These are phyloP conservation scores for Geum urbanum DNA, from an alignment of 306 rosid genomes.

Conservation along the genomic window DNA sequence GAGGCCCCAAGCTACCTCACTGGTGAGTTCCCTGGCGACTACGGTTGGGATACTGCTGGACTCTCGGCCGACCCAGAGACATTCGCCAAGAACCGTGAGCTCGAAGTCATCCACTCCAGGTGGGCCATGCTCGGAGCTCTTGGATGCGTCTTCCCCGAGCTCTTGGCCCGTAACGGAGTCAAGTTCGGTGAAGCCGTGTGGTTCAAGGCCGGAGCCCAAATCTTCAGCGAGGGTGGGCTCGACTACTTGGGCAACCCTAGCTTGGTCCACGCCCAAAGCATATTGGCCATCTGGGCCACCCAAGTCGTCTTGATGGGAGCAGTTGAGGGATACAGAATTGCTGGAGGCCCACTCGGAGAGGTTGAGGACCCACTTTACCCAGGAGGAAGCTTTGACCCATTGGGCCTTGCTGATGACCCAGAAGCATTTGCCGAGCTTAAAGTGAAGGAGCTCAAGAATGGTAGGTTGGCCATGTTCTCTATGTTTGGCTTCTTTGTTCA, in stretches of 20 bases:
- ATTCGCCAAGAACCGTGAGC: slow-evolving; percentile 51
- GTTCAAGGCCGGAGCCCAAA: slow-evolving; percentile 65
- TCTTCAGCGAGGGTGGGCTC: slow-evolving; percentile 62
- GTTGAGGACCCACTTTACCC: slow-evolving; percentile 56
- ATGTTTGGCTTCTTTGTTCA: slow-evolving; percentile 65
- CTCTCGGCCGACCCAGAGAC: slow-evolving; percentile 69
- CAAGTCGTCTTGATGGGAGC: slow-evolving; percentile 66
- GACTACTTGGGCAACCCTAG: slow-evolving; percentile 71
- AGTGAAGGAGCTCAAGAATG: slow-evolving; percentile 61
- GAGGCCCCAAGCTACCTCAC: slow-evolving; percentile 54
- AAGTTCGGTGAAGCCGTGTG: slow-evolving; percentile 59
- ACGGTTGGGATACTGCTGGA: slow-evolving; percentile 70
- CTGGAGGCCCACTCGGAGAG: slow-evolving; percentile 59
- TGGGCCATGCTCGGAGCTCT: slow-evolving; percentile 72
- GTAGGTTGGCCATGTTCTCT: slow-evolving; percentile 57
- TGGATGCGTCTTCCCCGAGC: slow-evolving; percentile 62
- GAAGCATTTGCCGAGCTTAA: slow-evolving; percentile 60
- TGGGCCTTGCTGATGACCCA: slow-evolving; percentile 63
- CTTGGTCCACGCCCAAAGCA: slow-evolving; percentile 60
- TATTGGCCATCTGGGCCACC: slow-evolving; percentile 54
- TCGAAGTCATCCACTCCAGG: slow-evolving; percentile 51
- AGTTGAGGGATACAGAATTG: slow-evolving; percentile 57
- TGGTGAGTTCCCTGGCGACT: slow-evolving; percentile 61
- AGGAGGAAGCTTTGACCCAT: slow-evolving; percentile 63
- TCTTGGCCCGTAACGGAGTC: slow-evolving; percentile 50